Evolutionary conservation across 2,329 filamentous ascomycete genomes (phyloP).

Genomic region (Neurospora sp.): DNA sequence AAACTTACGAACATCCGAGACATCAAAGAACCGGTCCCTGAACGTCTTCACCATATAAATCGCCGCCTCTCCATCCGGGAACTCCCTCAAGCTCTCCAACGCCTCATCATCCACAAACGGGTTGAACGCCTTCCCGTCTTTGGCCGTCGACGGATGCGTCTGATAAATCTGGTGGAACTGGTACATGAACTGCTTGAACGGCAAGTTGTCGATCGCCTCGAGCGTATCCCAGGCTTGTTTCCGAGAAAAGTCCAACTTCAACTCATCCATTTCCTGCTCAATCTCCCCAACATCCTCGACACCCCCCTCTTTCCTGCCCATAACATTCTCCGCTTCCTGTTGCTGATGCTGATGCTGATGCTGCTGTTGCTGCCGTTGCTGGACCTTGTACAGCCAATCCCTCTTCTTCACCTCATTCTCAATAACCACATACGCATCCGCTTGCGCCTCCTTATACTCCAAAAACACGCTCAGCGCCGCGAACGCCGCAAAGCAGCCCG

Average conservation of each 20-base stretch:
- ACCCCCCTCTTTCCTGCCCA: neutral
- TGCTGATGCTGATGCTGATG: neutral
- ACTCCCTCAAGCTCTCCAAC: slow-evolving; percentile 30
- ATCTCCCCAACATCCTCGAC: neutral
- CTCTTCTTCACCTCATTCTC: slow-evolving; percentile 31
- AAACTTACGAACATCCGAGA: slow-evolving; percentile 33
- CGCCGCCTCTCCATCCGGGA: slow-evolving; percentile 32
- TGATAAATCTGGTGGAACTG: slow-evolving; percentile 52
- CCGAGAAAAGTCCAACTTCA: neutral
- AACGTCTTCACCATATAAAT: slow-evolving; percentile 35
- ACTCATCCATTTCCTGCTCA: neutral
- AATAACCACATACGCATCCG: slow-evolving; percentile 40
- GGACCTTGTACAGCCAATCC: neutral
- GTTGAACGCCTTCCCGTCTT: slow-evolving; percentile 42
- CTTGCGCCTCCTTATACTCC: slow-evolving; percentile 44
- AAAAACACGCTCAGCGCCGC: slow-evolving; percentile 48
- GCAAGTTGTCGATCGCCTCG: slow-evolving; percentile 45
- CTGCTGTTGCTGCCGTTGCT: neutral
- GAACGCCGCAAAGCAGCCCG: slow-evolving; percentile 46
- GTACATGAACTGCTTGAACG: slow-evolving; percentile 49
- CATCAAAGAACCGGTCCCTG: slow-evolving; percentile 31
- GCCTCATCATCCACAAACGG: slow-evolving; percentile 38
- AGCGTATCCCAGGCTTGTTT: slow-evolving; percentile 33
- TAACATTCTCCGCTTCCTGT: neutral
- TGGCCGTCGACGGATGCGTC: slow-evolving; percentile 32